Percentiles rank a stretch among this genome's conserved stretches.
Evolutionary conservation across 176 grass and related monocot genomes (phyloP).

Genomic region (Neostapfia colusana): DNA sequence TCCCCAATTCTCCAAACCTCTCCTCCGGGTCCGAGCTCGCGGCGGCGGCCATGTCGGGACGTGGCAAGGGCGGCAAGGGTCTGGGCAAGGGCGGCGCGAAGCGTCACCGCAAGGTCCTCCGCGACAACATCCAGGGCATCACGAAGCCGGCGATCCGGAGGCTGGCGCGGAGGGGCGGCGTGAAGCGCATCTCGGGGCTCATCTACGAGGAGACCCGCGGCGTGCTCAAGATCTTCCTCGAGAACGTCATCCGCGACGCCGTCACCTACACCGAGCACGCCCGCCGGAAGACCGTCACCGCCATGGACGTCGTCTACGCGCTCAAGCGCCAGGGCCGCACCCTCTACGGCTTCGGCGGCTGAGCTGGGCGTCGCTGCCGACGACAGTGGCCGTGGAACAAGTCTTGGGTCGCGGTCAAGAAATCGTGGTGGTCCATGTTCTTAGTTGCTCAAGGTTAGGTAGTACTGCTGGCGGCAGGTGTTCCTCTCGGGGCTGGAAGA

Average conservation of each 20-base stretch:
- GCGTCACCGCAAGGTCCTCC: constrained; percentile 72
- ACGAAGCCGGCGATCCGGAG: constrained; percentile 73
- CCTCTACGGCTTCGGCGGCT: constrained; percentile 68
- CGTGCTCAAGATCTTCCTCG: constrained; percentile 82
- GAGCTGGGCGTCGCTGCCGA: background rate
- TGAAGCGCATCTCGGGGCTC: constrained; percentile 69
- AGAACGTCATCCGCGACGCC: constrained; percentile 80
- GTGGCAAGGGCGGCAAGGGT: constrained; percentile 74
- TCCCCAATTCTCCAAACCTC: constrained; percentile 12
- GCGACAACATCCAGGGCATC: constrained; percentile 84
- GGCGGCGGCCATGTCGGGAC: constrained; percentile 50
- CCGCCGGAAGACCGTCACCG: constrained; percentile 75
- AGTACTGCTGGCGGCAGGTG: background rate
- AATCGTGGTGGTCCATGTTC: background rate
- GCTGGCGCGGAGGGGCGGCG: constrained; percentile 50
- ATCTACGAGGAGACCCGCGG: constrained; percentile 80
- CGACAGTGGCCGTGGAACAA: background rate
- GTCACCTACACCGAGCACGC: constrained; percentile 79
- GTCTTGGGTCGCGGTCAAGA: no score
- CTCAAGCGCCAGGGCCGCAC: constrained; percentile 76
- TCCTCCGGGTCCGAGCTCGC: background rate
- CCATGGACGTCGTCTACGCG: constrained; percentile 80
- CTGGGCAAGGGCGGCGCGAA: constrained; percentile 66
- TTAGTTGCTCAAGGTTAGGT: background rate
- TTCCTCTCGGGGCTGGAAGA: background rate